Percentiles rank a stretch among this genome's conserved stretches.
These are phyloP conservation scores for Volutella citrinella DNA, from an alignment of 2,329 filamentous ascomycete genomes.

Conservation along the genomic window DNA sequence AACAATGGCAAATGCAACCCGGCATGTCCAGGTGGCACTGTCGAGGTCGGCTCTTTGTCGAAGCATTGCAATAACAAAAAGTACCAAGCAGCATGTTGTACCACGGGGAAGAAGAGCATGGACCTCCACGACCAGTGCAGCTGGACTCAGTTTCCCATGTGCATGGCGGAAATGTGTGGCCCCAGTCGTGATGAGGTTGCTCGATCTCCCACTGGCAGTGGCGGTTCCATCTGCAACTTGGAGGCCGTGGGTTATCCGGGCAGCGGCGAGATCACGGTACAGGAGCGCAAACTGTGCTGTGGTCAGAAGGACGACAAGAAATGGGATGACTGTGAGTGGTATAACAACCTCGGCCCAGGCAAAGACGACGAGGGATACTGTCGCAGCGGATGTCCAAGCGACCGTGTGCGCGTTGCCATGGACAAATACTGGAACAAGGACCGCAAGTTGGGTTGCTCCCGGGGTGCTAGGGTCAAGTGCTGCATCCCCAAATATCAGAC, in stretches of 20 bases:
- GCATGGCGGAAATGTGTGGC: slow-evolving; percentile 6
- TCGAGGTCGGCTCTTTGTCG: slow-evolving; percentile 9
- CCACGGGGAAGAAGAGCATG: slow-evolving; percentile 8
- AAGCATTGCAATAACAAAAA: slow-evolving; percentile 10
- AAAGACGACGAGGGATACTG: slow-evolving; percentile 4
- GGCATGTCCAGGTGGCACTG: slow-evolving; percentile 3
- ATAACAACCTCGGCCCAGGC: slow-evolving; percentile 8
- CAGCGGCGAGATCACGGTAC: slow-evolving; percentile 4
- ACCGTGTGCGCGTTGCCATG: slow-evolving; percentile 6
- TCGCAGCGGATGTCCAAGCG: slow-evolving; percentile 3
- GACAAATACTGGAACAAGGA: slow-evolving; percentile 11
- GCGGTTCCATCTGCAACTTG: slow-evolving; percentile 8
- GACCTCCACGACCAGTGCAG: slow-evolving; percentile 8
- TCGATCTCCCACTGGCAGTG: slow-evolving; percentile 8
- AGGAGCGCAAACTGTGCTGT: slow-evolving; percentile 10
- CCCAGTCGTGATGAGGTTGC: slow-evolving; percentile 7
- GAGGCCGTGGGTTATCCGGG: slow-evolving; percentile 5
- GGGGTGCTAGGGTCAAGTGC: slow-evolving; percentile 9
- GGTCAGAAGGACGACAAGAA: slow-evolving; percentile 7
- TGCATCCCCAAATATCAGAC: slow-evolving; percentile 9
- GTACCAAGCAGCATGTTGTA: slow-evolving; percentile 12
- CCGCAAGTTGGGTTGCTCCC: slow-evolving; percentile 5
- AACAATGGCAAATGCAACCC: slow-evolving; percentile 11
- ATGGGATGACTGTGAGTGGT: slow-evolving; percentile 11
- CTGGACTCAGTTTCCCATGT: slow-evolving; percentile 8